A percentile compares a stretch with the other conserved stretches of the same genome.
Conservation (phyloP, 371 early-diverging fungal species). For the Funneliformis caledonium region DNA sequence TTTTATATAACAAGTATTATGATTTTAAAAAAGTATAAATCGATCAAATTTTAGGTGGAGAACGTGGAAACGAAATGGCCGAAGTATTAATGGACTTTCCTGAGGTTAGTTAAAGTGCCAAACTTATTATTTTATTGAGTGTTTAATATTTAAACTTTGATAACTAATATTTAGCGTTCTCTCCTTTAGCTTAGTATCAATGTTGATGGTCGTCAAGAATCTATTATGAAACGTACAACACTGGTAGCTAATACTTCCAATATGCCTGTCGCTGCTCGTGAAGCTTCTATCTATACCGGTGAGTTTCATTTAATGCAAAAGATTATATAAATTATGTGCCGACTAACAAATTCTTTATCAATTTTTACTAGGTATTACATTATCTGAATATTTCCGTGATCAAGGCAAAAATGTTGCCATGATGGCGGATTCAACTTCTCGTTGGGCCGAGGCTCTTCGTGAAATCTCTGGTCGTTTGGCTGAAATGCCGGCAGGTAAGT, state of each 20-base stretch:
- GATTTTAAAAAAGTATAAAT: not conserved
- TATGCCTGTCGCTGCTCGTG: conserved; percentile 99
- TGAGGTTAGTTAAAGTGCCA: conserved; percentile 54
- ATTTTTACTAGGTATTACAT: conserved; percentile 73
- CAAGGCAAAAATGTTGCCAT: conserved; percentile 99
- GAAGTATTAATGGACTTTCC: conserved; percentile 99
- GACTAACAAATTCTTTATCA: not conserved
- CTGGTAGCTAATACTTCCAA: conserved; percentile 99
- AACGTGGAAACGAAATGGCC: conserved; percentile 99
- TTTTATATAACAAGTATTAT: not conserved
- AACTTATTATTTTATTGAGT: not conserved
- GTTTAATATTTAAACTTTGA: not conserved
- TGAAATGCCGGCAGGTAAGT: conserved; percentile 99
- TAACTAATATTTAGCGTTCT: not conserved
- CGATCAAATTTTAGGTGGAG: conserved; percentile 72
- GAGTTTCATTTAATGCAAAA: not conserved
- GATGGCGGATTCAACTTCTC: conserved; percentile 99
- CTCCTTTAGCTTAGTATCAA: conserved; percentile 78
- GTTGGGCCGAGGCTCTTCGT: conserved; percentile 99
- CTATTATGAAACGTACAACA: conserved; percentile 99
- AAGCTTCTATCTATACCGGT: conserved; percentile 99
- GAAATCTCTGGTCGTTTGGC: conserved; percentile 99
- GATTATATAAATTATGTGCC: not conserved
- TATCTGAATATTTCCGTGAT: conserved; percentile 99
- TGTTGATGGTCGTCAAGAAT: conserved; percentile 91